A percentile compares a stretch with the other conserved stretches of the same genome.
Conservation (phyloP, 352 stramenopile genomes). For the Phytopythium oedochilum region DNA sequence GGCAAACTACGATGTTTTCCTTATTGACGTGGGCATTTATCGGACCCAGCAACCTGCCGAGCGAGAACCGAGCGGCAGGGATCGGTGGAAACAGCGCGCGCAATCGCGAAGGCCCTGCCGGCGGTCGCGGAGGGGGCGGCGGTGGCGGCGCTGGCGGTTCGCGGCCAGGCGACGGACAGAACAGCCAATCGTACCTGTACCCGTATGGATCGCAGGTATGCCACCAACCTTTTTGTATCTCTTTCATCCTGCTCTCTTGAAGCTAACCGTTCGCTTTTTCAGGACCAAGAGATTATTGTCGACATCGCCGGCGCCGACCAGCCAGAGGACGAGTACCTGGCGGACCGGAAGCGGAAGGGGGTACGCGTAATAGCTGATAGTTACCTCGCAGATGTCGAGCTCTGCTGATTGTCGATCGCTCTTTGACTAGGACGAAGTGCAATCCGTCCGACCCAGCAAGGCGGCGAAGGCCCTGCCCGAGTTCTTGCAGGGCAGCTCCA, state of each 20-base stretch:
- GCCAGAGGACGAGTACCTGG: slow-evolving; percentile 76
- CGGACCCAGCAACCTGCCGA: slow-evolving; percentile 61
- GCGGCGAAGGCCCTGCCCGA: slow-evolving; percentile 66
- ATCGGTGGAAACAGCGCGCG: slow-evolving; percentile 67
- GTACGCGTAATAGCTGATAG: slow-evolving; percentile 11
- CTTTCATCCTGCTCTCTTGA: neutral
- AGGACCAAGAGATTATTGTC: slow-evolving; percentile 83
- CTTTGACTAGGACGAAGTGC: slow-evolving; percentile 40
- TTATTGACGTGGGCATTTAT: neutral
- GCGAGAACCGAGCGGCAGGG: slow-evolving; percentile 78
- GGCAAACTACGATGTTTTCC: neutral
- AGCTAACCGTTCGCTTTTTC: slow-evolving; percentile 6
- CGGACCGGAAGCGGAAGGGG: slow-evolving; percentile 62
- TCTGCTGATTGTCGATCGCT: neutral
- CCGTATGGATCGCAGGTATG: slow-evolving; percentile 63
- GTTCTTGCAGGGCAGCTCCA: slow-evolving; percentile 79
- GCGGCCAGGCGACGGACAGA: slow-evolving; percentile 43
- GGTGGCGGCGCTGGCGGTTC: slow-evolving; percentile 36
- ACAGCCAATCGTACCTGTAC: slow-evolving; percentile 82
- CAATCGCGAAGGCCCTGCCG: slow-evolving; percentile 19
- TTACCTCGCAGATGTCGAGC: neutral
- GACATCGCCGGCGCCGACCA: slow-evolving; percentile 79
- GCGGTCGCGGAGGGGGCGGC: slow-evolving; percentile 35
- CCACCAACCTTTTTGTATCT: too few relatives aligned
- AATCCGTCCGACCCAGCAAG: slow-evolving; percentile 41